Conservation (phyloP, 495 filamentous ascomycete species). For the Penicillium paradoxum region DNA sequence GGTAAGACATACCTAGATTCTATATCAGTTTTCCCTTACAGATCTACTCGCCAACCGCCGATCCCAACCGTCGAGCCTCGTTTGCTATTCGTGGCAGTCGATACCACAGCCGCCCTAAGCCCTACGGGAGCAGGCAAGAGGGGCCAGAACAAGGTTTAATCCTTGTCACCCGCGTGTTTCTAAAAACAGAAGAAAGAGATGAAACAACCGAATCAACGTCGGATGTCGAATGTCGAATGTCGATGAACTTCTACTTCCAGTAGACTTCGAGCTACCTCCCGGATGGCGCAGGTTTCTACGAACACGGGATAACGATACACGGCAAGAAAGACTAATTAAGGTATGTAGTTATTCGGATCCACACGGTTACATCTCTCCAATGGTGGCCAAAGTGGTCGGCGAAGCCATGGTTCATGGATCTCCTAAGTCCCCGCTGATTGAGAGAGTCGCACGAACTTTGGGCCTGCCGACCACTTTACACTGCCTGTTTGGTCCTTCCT, state of each 20-base stretch:
- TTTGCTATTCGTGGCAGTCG: background rate
- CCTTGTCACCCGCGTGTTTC: constrained; percentile 8
- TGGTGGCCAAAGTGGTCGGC: background rate
- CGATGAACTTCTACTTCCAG: background rate
- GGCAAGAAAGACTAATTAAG: background rate
- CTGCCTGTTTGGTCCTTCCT: background rate
- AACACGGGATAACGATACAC: background rate
- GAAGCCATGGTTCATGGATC: constrained; percentile 4
- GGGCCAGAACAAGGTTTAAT: background rate
- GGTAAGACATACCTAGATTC: background rate
- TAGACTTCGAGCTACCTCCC: background rate
- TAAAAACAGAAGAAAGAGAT: constrained; percentile 13
- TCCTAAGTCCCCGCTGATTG: constrained; percentile 4
- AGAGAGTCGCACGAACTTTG: constrained; percentile 1
- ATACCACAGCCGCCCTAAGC: constrained; percentile 2
- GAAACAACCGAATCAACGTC: constrained; percentile 1
- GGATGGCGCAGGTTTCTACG: background rate
- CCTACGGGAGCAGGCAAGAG: background rate
- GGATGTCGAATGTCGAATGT: too few species aligned
- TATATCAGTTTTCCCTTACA: background rate
- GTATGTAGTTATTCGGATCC: background rate
- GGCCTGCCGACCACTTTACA: background rate
- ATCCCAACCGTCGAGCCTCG: background rate
- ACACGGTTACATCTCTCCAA: background rate
- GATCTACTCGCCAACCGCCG: background rate